Base-by-base conservation (phyloP, 148 eudicot genomes). In the Rhododendron griersonianum region DNA sequence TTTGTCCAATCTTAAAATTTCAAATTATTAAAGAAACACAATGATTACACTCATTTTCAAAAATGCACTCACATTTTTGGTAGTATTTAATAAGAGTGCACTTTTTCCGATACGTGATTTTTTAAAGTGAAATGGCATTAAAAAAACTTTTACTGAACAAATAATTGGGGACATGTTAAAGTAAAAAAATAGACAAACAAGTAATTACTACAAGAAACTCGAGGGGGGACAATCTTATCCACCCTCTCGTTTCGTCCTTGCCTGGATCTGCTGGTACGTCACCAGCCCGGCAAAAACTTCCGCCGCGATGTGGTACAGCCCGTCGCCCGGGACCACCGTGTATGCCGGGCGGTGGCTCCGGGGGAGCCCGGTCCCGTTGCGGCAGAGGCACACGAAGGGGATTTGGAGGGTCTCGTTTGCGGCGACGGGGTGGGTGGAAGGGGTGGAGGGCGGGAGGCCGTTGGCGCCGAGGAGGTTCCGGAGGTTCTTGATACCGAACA, bases 341-440 rank as follows among this genome's bases (percentile, higher is more conserved):
- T 96, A 95, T 10, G 48, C 30, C 14, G 78, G 85, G 0, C 95
- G 95, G 3, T 82, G 89, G 16, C 39, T 35, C 85, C 89, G 83
- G 76, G 96, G 93, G 0, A 86, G 14, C 0, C 98, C 99, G 37
- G 88, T 81, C 82, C 92, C 95, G 88, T 91, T 90, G 83, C 44
- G 1, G 88, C 99, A 96, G 45, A 39, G 75, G 85, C 99, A 96
- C n/a, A 87, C 92, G 92, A 96, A 92, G 59, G 98, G 98, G 73
- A 96, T 89, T 11, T 16, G 90, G 85, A 96, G 47, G 7, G 92
- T 90, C 15, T 85, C 80, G 0, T 86, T 87, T n/a, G 90, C 91
- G 3, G 59, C 0, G 11, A 93, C 81, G 37, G 86, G 2, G 84
- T 35, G 7, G 85, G 48, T 84, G 11, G 89, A 9, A 0, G 90